These are phyloP conservation scores for Pythium chondricola DNA, from an alignment of 352 stramenopile genomes.

Conservation along the genomic window DNA sequence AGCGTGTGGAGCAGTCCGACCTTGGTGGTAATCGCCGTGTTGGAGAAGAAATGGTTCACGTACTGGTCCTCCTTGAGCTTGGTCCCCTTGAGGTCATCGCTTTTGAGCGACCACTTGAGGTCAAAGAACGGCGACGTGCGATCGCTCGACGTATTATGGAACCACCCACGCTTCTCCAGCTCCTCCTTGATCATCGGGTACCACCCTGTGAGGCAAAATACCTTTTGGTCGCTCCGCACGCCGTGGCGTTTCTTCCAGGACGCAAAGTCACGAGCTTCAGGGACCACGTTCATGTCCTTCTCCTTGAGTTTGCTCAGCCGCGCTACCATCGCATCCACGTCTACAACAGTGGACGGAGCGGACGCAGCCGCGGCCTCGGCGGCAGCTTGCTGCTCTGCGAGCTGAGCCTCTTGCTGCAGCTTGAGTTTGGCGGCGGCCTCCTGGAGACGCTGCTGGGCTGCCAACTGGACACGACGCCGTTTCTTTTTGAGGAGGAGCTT, in stretches of 20 bases:
- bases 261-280: slow-evolving; percentile 71
- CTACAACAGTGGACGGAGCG: slow-evolving; percentile 26
- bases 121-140: slow-evolving; percentile 84
- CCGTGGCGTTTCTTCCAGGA: slow-evolving; percentile 89
- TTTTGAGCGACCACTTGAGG: slow-evolving; percentile 90
- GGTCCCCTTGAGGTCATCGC: slow-evolving; percentile 68
- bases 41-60: slow-evolving; percentile 90
- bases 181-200: slow-evolving; percentile 90
- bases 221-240: slow-evolving; percentile 64
- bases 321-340: slow-evolving; percentile 68
- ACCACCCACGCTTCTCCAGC: slow-evolving; percentile 86
- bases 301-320: slow-evolving; percentile 73
- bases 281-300: slow-evolving; percentile 54
- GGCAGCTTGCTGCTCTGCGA: slow-evolving; percentile 22
- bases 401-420: slow-evolving; percentile 25
- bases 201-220: slow-evolving; percentile 90
- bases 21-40: slow-evolving; percentile 90
- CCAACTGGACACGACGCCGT: slow-evolving; percentile 41
- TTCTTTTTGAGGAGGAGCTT: slow-evolving; percentile 46
- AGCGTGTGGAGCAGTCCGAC: slow-evolving; percentile 85
- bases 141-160: slow-evolving; percentile 84
- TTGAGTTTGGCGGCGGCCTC: slow-evolving; percentile 35
- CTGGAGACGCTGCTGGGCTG: slow-evolving; percentile 47
- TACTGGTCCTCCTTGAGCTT: slow-evolving; percentile 84
- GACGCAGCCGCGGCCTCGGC: slow-evolving; percentile 35